These are phyloP conservation scores for Pichia nakasei DNA, from an alignment of 805 yeast genomes.

Conservation along the genomic window DNA sequence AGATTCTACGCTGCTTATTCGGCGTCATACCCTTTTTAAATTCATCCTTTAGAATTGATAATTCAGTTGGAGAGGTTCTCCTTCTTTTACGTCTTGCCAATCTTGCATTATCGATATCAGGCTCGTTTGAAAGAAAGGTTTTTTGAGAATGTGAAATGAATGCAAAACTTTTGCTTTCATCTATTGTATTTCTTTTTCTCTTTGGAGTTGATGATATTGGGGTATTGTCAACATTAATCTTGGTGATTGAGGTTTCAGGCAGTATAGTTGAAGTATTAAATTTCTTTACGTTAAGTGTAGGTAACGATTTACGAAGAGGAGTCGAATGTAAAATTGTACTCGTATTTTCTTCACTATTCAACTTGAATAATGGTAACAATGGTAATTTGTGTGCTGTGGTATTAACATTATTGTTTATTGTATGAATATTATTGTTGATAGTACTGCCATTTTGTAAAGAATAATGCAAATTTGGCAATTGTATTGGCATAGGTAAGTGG, in stretches of 20 bases:
- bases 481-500: slow-evolving; percentile 8
- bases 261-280: too few relatives aligned
- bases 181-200: slow-evolving; percentile 8
- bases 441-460: too few relatives aligned
- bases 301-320: not conserved
- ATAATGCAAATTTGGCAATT: not conserved
- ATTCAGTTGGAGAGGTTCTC: slow-evolving; percentile 85
- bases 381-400: not conserved
- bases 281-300: not conserved
- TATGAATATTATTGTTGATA: not conserved
- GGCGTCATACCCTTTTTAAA: slow-evolving; percentile 76
- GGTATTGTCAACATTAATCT: too few relatives aligned
- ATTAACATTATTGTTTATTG: not conserved
- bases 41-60: slow-evolving; percentile 71
- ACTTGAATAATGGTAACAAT: not conserved
- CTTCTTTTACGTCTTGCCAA: slow-evolving; percentile 91
- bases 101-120: slow-evolving; percentile 81
- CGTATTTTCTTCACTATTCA: not conserved
- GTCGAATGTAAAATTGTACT: not conserved
- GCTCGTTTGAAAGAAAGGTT: slow-evolving; percentile 76
- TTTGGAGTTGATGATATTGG: not conserved
- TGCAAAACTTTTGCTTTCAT: slow-evolving; percentile 47
- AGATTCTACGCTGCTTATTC: slow-evolving; percentile 61
- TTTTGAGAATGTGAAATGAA: slow-evolving; percentile 90
- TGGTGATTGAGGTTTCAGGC: too few relatives aligned